These are phyloP conservation scores for Castanea crenata DNA, from an alignment of 306 rosid genomes.

Conservation along the genomic window DNA sequence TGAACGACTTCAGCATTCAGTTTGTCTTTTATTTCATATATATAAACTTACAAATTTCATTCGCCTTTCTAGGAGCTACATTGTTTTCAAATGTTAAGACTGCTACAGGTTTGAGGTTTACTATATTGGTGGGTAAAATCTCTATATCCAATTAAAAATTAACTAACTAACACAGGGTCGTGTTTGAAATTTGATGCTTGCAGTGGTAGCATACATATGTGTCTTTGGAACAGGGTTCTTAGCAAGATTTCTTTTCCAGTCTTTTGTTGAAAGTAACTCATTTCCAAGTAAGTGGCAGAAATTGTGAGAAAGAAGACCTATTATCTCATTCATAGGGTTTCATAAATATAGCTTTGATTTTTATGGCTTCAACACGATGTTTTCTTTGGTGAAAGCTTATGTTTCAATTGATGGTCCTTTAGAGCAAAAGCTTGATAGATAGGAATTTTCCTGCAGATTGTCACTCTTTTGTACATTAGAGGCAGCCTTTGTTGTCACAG, in stretches of 20 bases:
- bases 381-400: not conserved
- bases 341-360: not conserved
- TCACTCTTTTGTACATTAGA: too few species aligned
- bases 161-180: slow-evolving; percentile 17
- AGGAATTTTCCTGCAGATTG: too few species aligned
- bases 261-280: slow-evolving; percentile 59
- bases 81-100: slow-evolving; percentile 73
- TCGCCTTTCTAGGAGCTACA: slow-evolving; percentile 68
- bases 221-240: slow-evolving; percentile 88
- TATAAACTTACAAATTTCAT: slow-evolving; percentile 81
- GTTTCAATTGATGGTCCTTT: not conserved
- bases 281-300: slow-evolving; percentile 72
- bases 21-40: slow-evolving; percentile 67
- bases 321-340: not conserved
- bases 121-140: too few species aligned
- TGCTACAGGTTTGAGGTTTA: slow-evolving; percentile 68
- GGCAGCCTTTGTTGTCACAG: too few species aligned
- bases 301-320: not conserved
- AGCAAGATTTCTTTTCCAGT: slow-evolving; percentile 71
- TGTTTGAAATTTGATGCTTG: slow-evolving; percentile 13
- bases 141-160: not conserved
- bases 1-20: slow-evolving; percentile 85
- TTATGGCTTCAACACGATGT: not conserved
- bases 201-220: slow-evolving; percentile 73
- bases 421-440: not conserved